These are phyloP conservation scores for Zarea fungicola DNA, from an alignment of 2,329 filamentous ascomycete genomes.

Conservation along the genomic window DNA sequence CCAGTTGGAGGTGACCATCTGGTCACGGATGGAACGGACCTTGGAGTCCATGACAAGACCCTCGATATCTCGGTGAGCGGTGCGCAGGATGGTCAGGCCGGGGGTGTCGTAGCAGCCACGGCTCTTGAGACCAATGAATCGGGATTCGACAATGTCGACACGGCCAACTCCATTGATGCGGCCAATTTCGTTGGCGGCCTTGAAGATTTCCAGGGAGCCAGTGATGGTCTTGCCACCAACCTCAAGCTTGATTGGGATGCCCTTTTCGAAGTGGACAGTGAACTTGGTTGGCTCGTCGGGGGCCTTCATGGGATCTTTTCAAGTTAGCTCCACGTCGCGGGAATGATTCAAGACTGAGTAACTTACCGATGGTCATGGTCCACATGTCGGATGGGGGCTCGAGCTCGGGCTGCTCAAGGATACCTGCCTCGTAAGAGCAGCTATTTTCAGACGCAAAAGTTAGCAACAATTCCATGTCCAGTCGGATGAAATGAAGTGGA, in stretches of 20 bases:
- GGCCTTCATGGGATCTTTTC: conserved; percentile 54
- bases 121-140: conserved; percentile 30
- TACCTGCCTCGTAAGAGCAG: conserved; percentile 62
- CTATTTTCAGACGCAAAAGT: background rate
- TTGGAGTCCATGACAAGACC: conserved; percentile 52
- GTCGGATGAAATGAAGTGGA: background rate
- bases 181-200: conserved; percentile 58
- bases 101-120: conserved; percentile 54
- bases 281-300: conserved; percentile 61
- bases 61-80: conserved; percentile 43
- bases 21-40: conserved; percentile 48
- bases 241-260: conserved; percentile 60
- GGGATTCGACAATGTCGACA: conserved; percentile 51
- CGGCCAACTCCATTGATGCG: conserved; percentile 61
- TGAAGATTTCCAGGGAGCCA: conserved; percentile 61
- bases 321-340: conserved; percentile 28
- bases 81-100: conserved; percentile 19
- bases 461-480: no score
- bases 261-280: conserved; percentile 61
- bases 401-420: conserved; percentile 53
- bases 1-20: conserved; percentile 44
- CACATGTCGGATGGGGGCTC: conserved; percentile 66
- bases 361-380: conserved; percentile 48
- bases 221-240: conserved; percentile 53
- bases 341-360: background rate